phyloP scores from a whole-genome alignment of 495 filamentous ascomycete genomes.

The Aspergillus kassunensis region DNA sequence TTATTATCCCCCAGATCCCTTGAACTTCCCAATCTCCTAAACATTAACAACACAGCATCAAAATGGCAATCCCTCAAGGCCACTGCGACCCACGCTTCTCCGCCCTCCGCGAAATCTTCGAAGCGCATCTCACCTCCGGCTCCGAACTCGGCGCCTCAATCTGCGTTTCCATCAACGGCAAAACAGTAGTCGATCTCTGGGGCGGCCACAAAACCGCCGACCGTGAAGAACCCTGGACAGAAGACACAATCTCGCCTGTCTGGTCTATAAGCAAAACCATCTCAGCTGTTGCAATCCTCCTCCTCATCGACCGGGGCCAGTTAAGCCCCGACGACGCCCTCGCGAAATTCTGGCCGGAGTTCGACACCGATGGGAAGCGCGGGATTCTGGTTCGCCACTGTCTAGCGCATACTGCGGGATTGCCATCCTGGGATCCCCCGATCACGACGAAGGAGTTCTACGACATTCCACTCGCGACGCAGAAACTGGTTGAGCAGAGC shows the following conservation, averaged over 20 bases:
- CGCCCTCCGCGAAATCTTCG: conserved; percentile 28
- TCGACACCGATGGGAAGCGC: conserved; percentile 39
- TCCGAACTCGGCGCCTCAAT: conserved; percentile 42
- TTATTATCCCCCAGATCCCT: too few species aligned
- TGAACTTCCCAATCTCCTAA: too few species aligned
- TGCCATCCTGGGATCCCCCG: conserved; percentile 33
- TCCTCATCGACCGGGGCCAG: conserved; percentile 38
- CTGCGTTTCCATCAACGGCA: conserved; percentile 38
- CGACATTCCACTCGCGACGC: conserved; percentile 24
- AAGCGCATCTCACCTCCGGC: conserved; percentile 22
- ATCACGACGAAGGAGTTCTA: conserved; percentile 27
- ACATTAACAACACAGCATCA: too few species aligned
- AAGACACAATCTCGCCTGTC: conserved; percentile 37
- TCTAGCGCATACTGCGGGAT: conserved; percentile 36
- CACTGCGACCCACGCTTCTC: conserved; percentile 34
- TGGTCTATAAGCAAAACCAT: conserved; percentile 43
- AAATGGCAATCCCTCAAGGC: conserved; percentile 33
- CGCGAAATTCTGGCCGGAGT: conserved; percentile 45
- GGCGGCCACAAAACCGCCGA: conserved; percentile 33
- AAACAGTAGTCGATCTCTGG: conserved; percentile 45
- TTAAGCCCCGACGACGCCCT: conserved; percentile 36
- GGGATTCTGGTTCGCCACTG: conserved; percentile 38
- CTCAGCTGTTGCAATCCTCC: conserved; percentile 31
- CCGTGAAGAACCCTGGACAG: conserved; percentile 29
- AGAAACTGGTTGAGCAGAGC: conserved; percentile 32